phyloP scores from a whole-genome alignment of 2,329 filamentous ascomycete genomes.

The Lecanosticta acicola region DNA sequence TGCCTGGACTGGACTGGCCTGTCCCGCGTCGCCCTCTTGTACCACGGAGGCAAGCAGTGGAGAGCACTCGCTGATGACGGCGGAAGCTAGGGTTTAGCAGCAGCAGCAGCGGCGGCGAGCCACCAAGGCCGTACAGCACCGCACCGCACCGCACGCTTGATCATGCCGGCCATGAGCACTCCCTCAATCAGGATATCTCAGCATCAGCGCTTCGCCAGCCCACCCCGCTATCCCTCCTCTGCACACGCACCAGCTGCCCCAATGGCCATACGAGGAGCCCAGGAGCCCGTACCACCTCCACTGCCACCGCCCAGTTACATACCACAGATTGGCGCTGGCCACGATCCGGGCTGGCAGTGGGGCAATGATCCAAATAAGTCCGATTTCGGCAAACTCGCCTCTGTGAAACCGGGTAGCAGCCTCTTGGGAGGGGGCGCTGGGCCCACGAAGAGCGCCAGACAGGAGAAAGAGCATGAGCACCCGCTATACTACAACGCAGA shows the following conservation, averaged over 20 bases:
- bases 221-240: constrained; percentile 32
- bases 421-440: constrained; percentile 34
- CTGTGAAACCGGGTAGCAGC: constrained; percentile 45
- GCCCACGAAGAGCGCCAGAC: constrained; percentile 13
- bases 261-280: constrained; percentile 59
- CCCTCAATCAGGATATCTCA: constrained; percentile 34
- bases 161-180: constrained; percentile 24
- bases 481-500: constrained; percentile 22
- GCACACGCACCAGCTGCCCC: constrained; percentile 42
- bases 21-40: not conserved
- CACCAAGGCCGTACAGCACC: not conserved
- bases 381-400: constrained; percentile 43
- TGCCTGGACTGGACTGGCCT: constrained; percentile 3
- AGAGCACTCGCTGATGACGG: not conserved
- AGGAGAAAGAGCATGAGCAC: constrained; percentile 28
- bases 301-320: constrained; percentile 59
- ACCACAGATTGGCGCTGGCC: constrained; percentile 49
- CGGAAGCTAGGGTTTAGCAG: not conserved
- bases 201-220: constrained; percentile 36
- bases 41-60: not conserved
- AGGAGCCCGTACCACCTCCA: constrained; percentile 53
- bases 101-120: too few species aligned
- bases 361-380: constrained; percentile 50
- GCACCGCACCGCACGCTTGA: not conserved
- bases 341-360: constrained; percentile 60